These are phyloP conservation scores for Lunularia cruciata DNA, from an alignment of 225 moss, liverwort and hornwort species.

Conservation along the genomic window DNA sequence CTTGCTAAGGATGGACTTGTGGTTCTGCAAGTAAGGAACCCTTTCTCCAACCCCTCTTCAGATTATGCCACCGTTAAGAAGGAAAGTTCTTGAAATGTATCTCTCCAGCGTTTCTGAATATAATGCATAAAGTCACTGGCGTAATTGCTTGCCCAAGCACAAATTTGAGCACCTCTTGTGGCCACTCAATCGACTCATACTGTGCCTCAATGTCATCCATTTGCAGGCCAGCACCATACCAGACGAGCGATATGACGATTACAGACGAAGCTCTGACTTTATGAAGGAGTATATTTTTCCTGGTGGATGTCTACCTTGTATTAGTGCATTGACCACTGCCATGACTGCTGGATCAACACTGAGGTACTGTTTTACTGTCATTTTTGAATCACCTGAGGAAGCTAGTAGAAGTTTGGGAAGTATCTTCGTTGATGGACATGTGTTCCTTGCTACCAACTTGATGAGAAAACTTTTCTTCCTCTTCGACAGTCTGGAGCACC, in stretches of 20 bases:
- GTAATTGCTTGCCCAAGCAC: too few relatives aligned
- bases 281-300: conserved; percentile 91
- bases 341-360: conserved; percentile 71
- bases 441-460: neutral
- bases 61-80: neutral
- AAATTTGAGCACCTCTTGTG: too few relatives aligned
- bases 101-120: neutral
- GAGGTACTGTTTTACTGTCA: conserved; percentile 31
- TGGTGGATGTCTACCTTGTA: conserved; percentile 71
- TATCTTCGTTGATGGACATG: too few relatives aligned
- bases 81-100: neutral
- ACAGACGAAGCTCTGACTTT: conserved; percentile 72
- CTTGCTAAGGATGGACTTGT: conserved; percentile 75
- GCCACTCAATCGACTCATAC: neutral
- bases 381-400: neutral
- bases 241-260: conserved; percentile 70
- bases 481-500: conserved; percentile 60
- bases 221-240: conserved; percentile 69
- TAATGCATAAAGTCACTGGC: too few relatives aligned
- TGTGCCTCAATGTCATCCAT: neutral
- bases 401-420: neutral
- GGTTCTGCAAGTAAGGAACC: conserved; percentile 59
- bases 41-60: neutral
- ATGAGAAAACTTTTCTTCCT: neutral
- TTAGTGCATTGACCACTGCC: conserved; percentile 57